Percentiles rank a stretch among this genome's conserved stretches.
phyloP scores from a whole-genome alignment of 1,139 yeast genomes.

The Suhomyces taliae region DNA sequence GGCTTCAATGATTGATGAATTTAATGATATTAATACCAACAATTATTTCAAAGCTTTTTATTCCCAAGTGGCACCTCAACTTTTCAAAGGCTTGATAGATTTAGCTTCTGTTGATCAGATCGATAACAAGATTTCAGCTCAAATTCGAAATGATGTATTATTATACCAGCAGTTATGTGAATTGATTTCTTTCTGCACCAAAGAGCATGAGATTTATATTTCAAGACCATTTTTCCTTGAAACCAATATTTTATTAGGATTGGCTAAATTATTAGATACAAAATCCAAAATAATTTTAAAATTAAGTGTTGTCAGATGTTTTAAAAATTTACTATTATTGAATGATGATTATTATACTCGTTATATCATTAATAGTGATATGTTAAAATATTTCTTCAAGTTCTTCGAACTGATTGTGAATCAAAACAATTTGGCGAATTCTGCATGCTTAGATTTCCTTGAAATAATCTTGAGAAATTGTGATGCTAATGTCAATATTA shows the following conservation, averaged over 20 bases:
- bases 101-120: slow-evolving; percentile 17
- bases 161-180: slow-evolving; percentile 69
- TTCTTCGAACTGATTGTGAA: slow-evolving; percentile 52
- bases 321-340: slow-evolving; percentile 56
- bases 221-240: slow-evolving; percentile 65
- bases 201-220: slow-evolving; percentile 56
- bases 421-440: slow-evolving; percentile 65
- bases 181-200: slow-evolving; percentile 61
- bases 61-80: slow-evolving; percentile 54
- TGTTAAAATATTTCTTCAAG: slow-evolving; percentile 52
- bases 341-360: slow-evolving; percentile 63
- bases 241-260: slow-evolving; percentile 53
- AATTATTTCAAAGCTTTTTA: slow-evolving; percentile 65
- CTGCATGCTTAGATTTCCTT: slow-evolving; percentile 73
- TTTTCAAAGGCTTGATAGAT: slow-evolving; percentile 54
- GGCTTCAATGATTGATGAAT: slow-evolving; percentile 20
- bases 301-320: slow-evolving; percentile 63
- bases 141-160: slow-evolving; percentile 32
- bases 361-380: slow-evolving; percentile 55
- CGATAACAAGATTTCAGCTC: slow-evolving; percentile 10
- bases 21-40: slow-evolving; percentile 44
- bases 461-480: slow-evolving; percentile 47
- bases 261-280: slow-evolving; percentile 44
- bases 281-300: slow-evolving; percentile 51
- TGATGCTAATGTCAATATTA: slow-evolving; percentile 21